These are phyloP conservation scores for Komagataella phaffii DNA, from an alignment of 805 yeast genomes.

Conservation along the genomic window DNA sequence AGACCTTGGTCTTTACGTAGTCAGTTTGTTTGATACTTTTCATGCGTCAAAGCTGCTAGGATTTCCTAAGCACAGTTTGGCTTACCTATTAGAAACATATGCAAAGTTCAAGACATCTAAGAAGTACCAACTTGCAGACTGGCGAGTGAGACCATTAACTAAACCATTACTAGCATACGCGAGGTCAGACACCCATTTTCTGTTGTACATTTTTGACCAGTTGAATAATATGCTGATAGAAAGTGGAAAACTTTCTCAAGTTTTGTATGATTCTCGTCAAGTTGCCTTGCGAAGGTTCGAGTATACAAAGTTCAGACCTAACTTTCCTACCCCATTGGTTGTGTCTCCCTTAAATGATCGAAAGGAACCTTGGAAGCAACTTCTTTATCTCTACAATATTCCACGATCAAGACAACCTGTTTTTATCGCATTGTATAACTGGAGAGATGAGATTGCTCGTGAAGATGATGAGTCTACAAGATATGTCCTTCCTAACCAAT, in stretches of 20 bases:
- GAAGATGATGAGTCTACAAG: slow-evolving; percentile 72
- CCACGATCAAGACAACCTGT: slow-evolving; percentile 38
- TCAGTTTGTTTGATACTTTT: slow-evolving; percentile 82
- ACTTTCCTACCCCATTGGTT: slow-evolving; percentile 16
- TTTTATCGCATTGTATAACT: slow-evolving; percentile 48
- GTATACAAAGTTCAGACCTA: slow-evolving; percentile 52
- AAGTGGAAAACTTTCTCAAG: slow-evolving; percentile 37
- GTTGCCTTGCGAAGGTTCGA: slow-evolving; percentile 79
- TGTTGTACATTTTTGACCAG: slow-evolving; percentile 67
- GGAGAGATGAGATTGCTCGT: slow-evolving; percentile 79
- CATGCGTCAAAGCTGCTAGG: slow-evolving; percentile 78
- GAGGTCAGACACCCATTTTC: slow-evolving; percentile 87
- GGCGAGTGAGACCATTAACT: slow-evolving; percentile 84
- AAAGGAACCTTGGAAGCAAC: slow-evolving; percentile 50
- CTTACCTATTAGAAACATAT: slow-evolving; percentile 66
- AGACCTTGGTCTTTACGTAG: slow-evolving; percentile 85
- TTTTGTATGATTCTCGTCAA: slow-evolving; percentile 59
- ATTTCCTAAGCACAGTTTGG: slow-evolving; percentile 71
- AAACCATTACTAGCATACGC: slow-evolving; percentile 75
- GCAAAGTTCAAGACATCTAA: slow-evolving; percentile 84
- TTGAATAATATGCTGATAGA: slow-evolving; percentile 50
- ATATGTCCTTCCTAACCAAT: slow-evolving; percentile 73
- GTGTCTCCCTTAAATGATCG: slow-evolving; percentile 36
- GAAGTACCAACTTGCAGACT: slow-evolving; percentile 91
- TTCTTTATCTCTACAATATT: slow-evolving; percentile 55